These are phyloP conservation scores for Hydnomerulius pinastri DNA, from an alignment of 768 basidiomycete species.

Conservation along the genomic window DNA sequence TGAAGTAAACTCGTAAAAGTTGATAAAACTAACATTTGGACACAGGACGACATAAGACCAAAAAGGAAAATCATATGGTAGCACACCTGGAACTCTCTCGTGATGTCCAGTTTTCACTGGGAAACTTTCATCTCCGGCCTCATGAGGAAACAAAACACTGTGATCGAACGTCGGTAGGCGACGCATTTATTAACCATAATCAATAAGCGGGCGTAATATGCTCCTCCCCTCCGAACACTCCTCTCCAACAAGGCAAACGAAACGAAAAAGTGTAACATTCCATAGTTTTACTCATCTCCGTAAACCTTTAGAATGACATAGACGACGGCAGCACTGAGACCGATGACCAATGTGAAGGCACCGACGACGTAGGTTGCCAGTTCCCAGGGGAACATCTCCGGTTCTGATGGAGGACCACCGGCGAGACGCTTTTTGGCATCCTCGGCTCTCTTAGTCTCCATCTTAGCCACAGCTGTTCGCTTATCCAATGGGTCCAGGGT, in stretches of 20 bases:
- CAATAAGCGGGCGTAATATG: not conserved
- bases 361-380: conserved; percentile 30
- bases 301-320: conserved; percentile 27
- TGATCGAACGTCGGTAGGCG: too few species aligned
- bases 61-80: too few species aligned
- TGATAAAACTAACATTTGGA: too few species aligned
- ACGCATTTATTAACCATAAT: not conserved
- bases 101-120: not conserved
- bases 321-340: conserved; percentile 22
- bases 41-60: too few species aligned
- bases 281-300: conserved; percentile 12
- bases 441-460: conserved; percentile 45
- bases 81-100: too few species aligned
- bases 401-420: conserved; percentile 3
- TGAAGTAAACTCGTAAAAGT: too few species aligned
- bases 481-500: conserved; percentile 54
- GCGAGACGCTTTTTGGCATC: conserved; percentile 27
- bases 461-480: conserved; percentile 51
- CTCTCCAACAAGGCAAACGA: too few species aligned
- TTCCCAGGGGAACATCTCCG: conserved; percentile 30
- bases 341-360: conserved; percentile 27
- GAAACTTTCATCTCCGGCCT: too few species aligned
- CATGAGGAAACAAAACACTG: too few species aligned
- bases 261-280: too few species aligned
- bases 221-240: not conserved